Evolutionary conservation across 768 basidiomycete genomes (phyloP).

Genomic region (Lactarius hengduanensis): DNA sequence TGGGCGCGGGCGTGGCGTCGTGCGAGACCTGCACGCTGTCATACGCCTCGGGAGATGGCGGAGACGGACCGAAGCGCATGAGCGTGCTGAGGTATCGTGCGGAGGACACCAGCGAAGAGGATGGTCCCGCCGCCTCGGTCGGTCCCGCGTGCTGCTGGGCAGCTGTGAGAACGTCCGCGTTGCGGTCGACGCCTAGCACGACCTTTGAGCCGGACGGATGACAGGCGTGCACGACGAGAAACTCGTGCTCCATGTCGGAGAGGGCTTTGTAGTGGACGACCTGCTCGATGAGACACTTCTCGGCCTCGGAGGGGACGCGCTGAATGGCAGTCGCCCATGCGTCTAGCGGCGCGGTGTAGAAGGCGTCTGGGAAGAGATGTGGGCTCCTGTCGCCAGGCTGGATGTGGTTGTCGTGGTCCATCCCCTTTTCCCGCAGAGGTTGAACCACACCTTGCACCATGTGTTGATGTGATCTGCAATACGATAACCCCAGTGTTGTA

Average conservation of each 20-base stretch:
- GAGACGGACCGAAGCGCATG: constrained; percentile 1
- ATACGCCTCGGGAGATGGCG: constrained; percentile 9
- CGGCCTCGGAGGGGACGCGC: constrained; percentile 4
- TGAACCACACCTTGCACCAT: no score
- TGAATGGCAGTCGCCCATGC: constrained; percentile 24
- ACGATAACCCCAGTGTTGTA: no score
- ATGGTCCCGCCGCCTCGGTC: not conserved
- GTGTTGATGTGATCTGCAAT: no score
- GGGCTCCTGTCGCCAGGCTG: not conserved
- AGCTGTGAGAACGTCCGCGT: constrained; percentile 11
- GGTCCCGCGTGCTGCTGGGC: not conserved
- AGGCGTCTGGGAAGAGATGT: constrained; percentile 15
- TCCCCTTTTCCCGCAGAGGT: not conserved
- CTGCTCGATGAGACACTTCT: constrained; percentile 18
- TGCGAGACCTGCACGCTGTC: constrained; percentile 29
- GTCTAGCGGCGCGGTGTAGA: constrained; percentile 19
- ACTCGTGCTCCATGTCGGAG: constrained; percentile 29
- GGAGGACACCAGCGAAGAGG: constrained; percentile 14
- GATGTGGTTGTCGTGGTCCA: not conserved
- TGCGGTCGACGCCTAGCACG: constrained; percentile 29
- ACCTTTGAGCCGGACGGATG: constrained; percentile 23
- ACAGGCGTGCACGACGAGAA: constrained; percentile 21
- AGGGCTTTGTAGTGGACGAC: constrained; percentile 28
- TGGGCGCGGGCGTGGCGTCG: constrained; percentile 22
- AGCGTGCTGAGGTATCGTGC: constrained; percentile 14